Base-by-base conservation (phyloP, 176 grass and related monocot species). In the Panicum miliaceum region DNA sequence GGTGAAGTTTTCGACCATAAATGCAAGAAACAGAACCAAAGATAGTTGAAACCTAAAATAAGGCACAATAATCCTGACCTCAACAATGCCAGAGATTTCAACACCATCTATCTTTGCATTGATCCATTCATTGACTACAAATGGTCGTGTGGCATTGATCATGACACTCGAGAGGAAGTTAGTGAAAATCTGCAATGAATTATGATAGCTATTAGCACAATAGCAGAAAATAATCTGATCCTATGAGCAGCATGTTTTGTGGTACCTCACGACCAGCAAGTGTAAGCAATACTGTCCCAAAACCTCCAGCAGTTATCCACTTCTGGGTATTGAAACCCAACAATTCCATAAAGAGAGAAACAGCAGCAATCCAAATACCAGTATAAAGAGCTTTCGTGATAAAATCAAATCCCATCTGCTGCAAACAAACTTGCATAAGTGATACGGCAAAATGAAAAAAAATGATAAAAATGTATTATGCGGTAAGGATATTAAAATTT, bases 111-210 rank as follows among this genome's bases (percentile, higher is more conserved):
- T 96, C 69, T 94, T 99, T 73, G 89, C 69, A 75, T 94, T 89
- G 59, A 99, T 96, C 96, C 96, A 94, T 87, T 96, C 96, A 90
- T 96, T 96, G 76, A 92, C 57, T 71, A 92, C 81, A 94, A 99
- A 96, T 79, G 96, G 91, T 22, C 96, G 93, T 20, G 93, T 99
- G 7, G 96, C 96, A 88, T 96, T 94, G 73, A 96, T 99, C 96
- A 96, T 99, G 52, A 96, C 83, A 99, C 96, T 93, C 14, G 93
- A 96, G 57, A 99, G 91, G 78, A 99, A 99, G 69, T 99, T 99
- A 13, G 93, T 99, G 58, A 99, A 99, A 80, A 99, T 99, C 96
- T 96, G 86, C 68, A 81, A 40, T 8, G 34, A 22, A 87, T 45
- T 68, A 64, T 53, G 15, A 84, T 46, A 76, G 19, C 5, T 76